phyloP scores from a whole-genome alignment of 2,329 filamentous ascomycete species.

The Colletotrichum tropicale region DNA sequence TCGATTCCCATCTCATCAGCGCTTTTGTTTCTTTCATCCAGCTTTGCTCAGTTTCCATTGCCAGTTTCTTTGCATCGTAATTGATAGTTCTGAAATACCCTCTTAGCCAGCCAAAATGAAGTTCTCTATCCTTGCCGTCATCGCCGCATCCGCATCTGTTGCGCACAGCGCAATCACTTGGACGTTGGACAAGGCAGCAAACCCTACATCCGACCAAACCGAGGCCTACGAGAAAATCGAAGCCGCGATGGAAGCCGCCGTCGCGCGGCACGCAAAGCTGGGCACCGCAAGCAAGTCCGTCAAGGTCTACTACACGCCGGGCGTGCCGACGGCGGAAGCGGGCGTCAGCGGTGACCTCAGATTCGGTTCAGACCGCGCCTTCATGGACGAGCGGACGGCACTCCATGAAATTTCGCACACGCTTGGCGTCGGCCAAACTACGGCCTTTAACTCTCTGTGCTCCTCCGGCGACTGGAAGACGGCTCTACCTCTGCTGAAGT shows the following conservation, averaged over 20 bases:
- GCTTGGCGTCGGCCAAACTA: slow-evolving; percentile 49
- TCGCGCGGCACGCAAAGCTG: slow-evolving; percentile 41
- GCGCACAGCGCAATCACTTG: slow-evolving; percentile 43
- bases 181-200: slow-evolving; percentile 38
- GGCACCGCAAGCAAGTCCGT: slow-evolving; percentile 41
- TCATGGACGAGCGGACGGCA: slow-evolving; percentile 54
- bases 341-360: slow-evolving; percentile 51
- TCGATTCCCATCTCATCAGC: neutral
- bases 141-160: slow-evolving; percentile 32
- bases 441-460: slow-evolving; percentile 42
- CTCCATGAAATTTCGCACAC: slow-evolving; percentile 54
- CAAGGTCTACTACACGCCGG: slow-evolving; percentile 43
- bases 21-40: neutral
- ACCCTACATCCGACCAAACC: slow-evolving; percentile 43
- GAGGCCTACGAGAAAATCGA: slow-evolving; percentile 51
- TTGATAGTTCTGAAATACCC: neutral
- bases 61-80: neutral
- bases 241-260: slow-evolving; percentile 43
- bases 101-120: slow-evolving; percentile 13
- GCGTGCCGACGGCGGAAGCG: slow-evolving; percentile 50
- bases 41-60: neutral
- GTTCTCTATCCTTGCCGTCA: slow-evolving; percentile 30
- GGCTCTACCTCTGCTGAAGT: slow-evolving; percentile 40
- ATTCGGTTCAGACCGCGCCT: slow-evolving; percentile 47
- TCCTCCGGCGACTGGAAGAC: slow-evolving; percentile 44